Percentiles rank a stretch among this genome's conserved stretches.
phyloP scores from a whole-genome alignment of 23 red algal species.

The Gracilaria domingensis region DNA sequence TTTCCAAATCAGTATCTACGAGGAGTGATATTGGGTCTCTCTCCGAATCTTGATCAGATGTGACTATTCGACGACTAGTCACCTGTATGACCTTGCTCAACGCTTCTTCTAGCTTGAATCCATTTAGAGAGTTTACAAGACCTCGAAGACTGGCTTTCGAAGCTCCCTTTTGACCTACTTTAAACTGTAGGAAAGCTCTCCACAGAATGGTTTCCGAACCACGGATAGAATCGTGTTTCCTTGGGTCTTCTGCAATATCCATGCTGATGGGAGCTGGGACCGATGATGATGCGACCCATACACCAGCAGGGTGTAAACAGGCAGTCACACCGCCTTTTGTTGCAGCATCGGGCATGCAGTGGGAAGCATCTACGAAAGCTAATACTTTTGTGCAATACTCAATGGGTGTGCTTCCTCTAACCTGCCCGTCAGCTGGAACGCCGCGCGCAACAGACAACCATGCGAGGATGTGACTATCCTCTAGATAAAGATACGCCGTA shows the following conservation, averaged over 20 bases:
- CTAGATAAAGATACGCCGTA: constrained; percentile 50
- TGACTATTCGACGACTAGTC: constrained; percentile 49
- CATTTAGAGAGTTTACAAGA: constrained; percentile 38
- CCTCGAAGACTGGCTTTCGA: constrained; percentile 50
- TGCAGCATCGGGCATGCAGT: constrained; percentile 34
- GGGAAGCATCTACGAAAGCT: constrained; percentile 24
- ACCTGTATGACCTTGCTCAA: constrained; percentile 31
- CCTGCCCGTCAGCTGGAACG: constrained; percentile 50
- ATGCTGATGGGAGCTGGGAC: constrained; percentile 64
- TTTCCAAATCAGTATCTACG: constrained; percentile 59
- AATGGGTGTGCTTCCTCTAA: constrained; percentile 31
- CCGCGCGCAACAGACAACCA: constrained; percentile 67
- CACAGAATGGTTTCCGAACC: constrained; percentile 41
- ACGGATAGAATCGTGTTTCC: constrained; percentile 14
- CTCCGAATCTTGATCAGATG: constrained; percentile 41
- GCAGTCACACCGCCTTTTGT: constrained; percentile 48
- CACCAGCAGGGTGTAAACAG: constrained; percentile 39
- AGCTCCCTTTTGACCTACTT: constrained; percentile 50
- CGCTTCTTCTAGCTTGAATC: constrained; percentile 43
- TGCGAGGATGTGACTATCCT: background rate
- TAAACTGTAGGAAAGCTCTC: constrained; percentile 63
- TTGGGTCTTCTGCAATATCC: constrained; percentile 22
- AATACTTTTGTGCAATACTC: constrained; percentile 27
- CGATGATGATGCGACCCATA: constrained; percentile 39
- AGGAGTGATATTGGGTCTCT: constrained; percentile 35